Conservation (phyloP, 768 basidiomycete genomes). For the Pilatotrama ljubarskyi region DNA sequence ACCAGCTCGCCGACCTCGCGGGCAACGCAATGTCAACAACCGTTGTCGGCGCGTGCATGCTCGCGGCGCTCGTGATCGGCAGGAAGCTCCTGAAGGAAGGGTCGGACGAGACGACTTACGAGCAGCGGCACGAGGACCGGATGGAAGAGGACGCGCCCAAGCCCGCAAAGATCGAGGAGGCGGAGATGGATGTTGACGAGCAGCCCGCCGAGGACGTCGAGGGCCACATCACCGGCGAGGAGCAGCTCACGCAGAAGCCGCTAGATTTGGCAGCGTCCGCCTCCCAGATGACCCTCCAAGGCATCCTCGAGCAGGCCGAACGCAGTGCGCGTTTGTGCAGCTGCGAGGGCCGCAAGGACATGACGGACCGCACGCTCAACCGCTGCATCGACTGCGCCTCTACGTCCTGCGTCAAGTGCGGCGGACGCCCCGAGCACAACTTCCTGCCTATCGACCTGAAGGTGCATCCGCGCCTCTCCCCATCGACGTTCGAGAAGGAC, state of each 20-base stretch:
- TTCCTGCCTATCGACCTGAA: constrained; percentile 54
- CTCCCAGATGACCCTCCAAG: constrained; percentile 43
- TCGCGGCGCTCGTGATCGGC: constrained; percentile 75
- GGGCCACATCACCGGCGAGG: constrained; percentile 70
- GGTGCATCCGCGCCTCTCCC: constrained; percentile 60
- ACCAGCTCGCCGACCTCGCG: constrained; percentile 90
- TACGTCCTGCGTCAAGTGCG: constrained; percentile 82
- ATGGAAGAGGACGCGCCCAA: constrained; percentile 33
- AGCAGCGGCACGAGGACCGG: constrained; percentile 49
- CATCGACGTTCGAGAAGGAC: constrained; percentile 70
- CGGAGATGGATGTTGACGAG: constrained; percentile 34
- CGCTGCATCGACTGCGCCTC: constrained; percentile 76
- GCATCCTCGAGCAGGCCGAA: constrained; percentile 64
- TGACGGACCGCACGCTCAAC: constrained; percentile 65
- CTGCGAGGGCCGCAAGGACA: constrained; percentile 87
- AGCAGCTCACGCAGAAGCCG: constrained; percentile 58
- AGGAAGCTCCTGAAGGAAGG: constrained; percentile 67
- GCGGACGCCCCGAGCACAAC: constrained; percentile 89
- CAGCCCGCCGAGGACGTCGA: constrained; percentile 34
- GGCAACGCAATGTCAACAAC: constrained; percentile 99
- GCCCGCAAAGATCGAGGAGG: constrained; percentile 56
- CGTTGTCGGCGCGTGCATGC: constrained; percentile 87
- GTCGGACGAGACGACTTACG: constrained; percentile 65
- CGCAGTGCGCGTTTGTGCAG: constrained; percentile 77
- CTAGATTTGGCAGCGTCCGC: constrained; percentile 71